Conservation (phyloP, 768 basidiomycete genomes). For the Termitomyces sp. region DNA sequence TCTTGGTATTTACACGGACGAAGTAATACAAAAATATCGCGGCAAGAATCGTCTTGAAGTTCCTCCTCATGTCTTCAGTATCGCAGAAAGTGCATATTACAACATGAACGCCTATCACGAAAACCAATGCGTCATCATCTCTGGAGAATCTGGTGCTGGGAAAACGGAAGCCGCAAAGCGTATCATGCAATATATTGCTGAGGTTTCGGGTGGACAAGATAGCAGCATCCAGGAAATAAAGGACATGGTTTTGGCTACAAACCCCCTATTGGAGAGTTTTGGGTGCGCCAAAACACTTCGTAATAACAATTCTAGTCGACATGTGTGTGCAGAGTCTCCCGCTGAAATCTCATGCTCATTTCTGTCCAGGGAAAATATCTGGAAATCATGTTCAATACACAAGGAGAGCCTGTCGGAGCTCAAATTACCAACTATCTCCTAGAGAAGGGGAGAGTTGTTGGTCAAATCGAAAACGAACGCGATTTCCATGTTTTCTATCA, state of each 20-base stretch:
- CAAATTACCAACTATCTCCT: conserved; percentile 98
- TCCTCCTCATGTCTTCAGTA: conserved; percentile 95
- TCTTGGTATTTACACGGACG: conserved; percentile 96
- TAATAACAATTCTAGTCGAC: conserved; percentile 98
- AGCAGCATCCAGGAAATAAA: conserved; percentile 96
- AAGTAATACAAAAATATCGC: conserved; percentile 78
- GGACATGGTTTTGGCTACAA: conserved; percentile 99
- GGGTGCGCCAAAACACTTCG: conserved; percentile 98
- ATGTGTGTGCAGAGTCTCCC: conserved; percentile 55
- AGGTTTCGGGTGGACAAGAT: conserved; percentile 85
- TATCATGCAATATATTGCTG: conserved; percentile 99
- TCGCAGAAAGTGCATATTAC: conserved; percentile 97
- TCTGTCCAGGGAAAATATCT: conserved; percentile 87
- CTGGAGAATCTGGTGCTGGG: conserved; percentile 97
- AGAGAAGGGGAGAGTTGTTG: conserved; percentile 95
- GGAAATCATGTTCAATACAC: conserved; percentile 96
- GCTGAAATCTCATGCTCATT: conserved; percentile 16
- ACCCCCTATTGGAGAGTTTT: conserved; percentile 95
- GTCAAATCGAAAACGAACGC: conserved; percentile 93
- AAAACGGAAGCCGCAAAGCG: conserved; percentile 99
- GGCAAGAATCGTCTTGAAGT: conserved; percentile 99
- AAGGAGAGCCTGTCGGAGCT: conserved; percentile 93
- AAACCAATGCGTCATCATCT: conserved; percentile 99
- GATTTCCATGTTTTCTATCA: conserved; percentile 99
- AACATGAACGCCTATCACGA: conserved; percentile 99